phyloP scores from a whole-genome alignment of 2,329 filamentous ascomycete genomes.

The Penicillium sp. region DNA sequence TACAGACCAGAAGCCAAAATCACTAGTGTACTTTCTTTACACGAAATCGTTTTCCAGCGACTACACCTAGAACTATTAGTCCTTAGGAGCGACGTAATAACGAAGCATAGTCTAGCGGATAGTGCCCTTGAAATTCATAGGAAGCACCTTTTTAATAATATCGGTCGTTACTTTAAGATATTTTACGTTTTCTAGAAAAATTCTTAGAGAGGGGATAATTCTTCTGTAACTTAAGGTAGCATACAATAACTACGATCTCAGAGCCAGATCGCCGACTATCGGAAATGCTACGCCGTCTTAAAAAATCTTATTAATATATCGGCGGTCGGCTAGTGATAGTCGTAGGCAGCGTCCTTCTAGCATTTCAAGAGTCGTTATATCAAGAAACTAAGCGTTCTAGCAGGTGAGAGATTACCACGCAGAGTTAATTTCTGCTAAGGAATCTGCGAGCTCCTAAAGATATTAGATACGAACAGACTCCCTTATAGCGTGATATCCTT shows the following conservation, averaged over 20 bases:
- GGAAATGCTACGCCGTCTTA: not conserved
- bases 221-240: conserved; percentile 5
- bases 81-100: conserved; percentile 8
- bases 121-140: conserved; percentile 14
- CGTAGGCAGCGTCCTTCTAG: conserved; percentile 17
- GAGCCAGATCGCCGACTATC: not conserved
- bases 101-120: conserved; percentile 9
- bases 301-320: conserved; percentile 9
- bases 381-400: not conserved
- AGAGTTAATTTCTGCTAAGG: conserved; percentile 3
- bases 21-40: not conserved
- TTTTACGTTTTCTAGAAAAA: conserved; percentile 19
- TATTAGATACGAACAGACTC: too few species aligned
- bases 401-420: conserved; percentile 8
- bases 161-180: conserved; percentile 20
- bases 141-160: conserved; percentile 17
- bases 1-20: conserved; percentile 13
- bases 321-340: conserved; percentile 11
- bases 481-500: not conserved
- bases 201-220: conserved; percentile 18
- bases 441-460: conserved; percentile 15
- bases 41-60: conserved; percentile 4
- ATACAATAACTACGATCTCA: not conserved
- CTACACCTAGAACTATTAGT: conserved; percentile 2
- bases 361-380: conserved; percentile 11